These are phyloP conservation scores for Colletotrichum sp. DNA, from an alignment of 2,329 filamentous ascomycete species.

Conservation along the genomic window DNA sequence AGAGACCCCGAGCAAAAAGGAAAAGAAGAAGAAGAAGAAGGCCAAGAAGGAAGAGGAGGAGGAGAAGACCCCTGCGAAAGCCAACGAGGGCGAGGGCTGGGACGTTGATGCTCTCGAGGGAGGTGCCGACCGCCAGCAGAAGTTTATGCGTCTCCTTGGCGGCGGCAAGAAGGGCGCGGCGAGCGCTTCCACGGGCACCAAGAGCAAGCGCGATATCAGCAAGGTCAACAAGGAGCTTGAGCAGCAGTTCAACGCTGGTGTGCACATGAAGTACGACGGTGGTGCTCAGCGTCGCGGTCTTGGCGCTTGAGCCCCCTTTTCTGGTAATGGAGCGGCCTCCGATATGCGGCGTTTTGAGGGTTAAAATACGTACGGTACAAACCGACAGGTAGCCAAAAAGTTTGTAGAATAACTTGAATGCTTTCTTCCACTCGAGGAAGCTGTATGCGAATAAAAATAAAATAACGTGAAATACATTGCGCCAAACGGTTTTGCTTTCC, in stretches of 20 bases:
- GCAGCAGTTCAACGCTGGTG: conserved; percentile 61
- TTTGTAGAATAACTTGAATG: conserved; percentile 8
- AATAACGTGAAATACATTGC: neutral
- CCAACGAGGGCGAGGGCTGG: conserved; percentile 49
- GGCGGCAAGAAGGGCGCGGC: conserved; percentile 49
- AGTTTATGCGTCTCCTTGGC: conserved; percentile 63
- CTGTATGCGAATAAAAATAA: neutral
- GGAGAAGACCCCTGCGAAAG: conserved; percentile 15
- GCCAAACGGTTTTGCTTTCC: conserved; percentile 10
- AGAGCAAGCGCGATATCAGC: conserved; percentile 32
- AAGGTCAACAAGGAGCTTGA: conserved; percentile 59
- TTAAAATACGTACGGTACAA: neutral
- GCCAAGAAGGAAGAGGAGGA: conserved; percentile 26
- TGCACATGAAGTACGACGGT: conserved; percentile 60
- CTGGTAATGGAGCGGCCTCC: neutral
- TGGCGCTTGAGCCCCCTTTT: conserved; percentile 43
- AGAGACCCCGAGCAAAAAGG: conserved; percentile 31
- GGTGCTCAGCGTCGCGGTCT: conserved; percentile 56
- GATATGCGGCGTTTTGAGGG: conserved; percentile 11
- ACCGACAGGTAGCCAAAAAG: neutral
- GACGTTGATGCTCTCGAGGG: conserved; percentile 59
- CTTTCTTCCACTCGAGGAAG: neutral
- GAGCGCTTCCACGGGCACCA: conserved; percentile 12
- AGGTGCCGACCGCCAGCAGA: conserved; percentile 54
- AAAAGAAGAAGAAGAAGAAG: conserved; percentile 30